Percentiles rank a stretch among this genome's conserved stretches.
Conservation (phyloP, 2,329 filamentous ascomycete genomes). For the Xylaria sp. region DNA sequence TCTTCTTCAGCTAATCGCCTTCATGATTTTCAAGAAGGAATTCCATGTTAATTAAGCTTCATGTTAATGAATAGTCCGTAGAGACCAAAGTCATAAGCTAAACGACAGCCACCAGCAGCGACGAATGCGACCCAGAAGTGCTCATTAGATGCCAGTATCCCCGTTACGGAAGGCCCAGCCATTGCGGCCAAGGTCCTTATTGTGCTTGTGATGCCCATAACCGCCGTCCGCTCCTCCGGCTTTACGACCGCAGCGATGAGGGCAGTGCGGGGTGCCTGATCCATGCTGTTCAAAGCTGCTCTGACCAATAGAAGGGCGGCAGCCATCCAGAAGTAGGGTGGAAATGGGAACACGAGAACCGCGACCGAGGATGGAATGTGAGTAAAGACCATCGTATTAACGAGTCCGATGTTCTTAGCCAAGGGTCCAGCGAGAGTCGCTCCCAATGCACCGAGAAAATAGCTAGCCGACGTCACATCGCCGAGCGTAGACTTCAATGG, state of each 20-base stretch:
- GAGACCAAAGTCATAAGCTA: conserved; percentile 68
- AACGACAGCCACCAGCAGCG: conserved; percentile 62
- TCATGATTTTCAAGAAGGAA: conserved; percentile 12
- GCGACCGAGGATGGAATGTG: conserved; percentile 71
- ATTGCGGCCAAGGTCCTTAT: conserved; percentile 69
- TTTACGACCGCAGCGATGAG: conserved; percentile 75
- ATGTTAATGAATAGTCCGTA: conserved; percentile 70
- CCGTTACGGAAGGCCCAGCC: conserved; percentile 65
- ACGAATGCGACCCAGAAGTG: conserved; percentile 73
- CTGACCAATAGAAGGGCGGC: conserved; percentile 68
- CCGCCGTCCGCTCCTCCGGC: conserved; percentile 72
- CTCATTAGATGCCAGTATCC: conserved; percentile 62
- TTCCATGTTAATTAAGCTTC: conserved; percentile 61
- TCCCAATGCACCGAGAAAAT: conserved; percentile 65
- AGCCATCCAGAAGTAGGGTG: conserved; percentile 61
- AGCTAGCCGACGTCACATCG: conserved; percentile 65
- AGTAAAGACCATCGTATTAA: conserved; percentile 74
- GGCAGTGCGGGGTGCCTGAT: conserved; percentile 73
- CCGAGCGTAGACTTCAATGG: conserved; percentile 68
- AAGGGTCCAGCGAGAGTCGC: conserved; percentile 68
- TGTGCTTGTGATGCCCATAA: conserved; percentile 75
- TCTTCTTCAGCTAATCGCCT: background rate
- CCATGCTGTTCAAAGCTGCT: conserved; percentile 74
- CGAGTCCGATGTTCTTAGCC: conserved; percentile 66
- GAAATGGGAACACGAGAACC: conserved; percentile 68